Conservation (phyloP, 495 filamentous ascomycete species). For the Articulospora tetracladia region DNA sequence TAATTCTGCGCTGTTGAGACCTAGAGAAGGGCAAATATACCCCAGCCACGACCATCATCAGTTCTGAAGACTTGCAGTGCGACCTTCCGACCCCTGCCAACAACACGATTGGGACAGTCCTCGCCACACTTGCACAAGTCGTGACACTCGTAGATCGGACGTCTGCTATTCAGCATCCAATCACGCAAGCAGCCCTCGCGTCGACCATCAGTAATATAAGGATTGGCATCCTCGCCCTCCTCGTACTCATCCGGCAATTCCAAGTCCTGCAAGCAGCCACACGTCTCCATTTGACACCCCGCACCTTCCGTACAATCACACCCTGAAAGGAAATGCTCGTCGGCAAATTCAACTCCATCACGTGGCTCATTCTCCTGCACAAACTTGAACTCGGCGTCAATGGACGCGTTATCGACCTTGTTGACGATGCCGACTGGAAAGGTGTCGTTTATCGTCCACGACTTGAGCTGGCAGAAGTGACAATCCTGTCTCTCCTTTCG, state of each 20-base stretch:
- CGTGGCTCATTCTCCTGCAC: slow-evolving; percentile 42
- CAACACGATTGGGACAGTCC: slow-evolving; percentile 74
- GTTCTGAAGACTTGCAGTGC: slow-evolving; percentile 83
- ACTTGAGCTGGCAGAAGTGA: slow-evolving; percentile 48
- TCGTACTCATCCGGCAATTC: slow-evolving; percentile 20
- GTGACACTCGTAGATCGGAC: slow-evolving; percentile 86
- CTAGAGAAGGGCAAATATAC: slow-evolving; percentile 35
- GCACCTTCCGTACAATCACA: slow-evolving; percentile 45
- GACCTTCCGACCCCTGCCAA: slow-evolving; percentile 72
- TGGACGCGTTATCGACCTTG: slow-evolving; percentile 42
- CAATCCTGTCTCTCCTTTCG: slow-evolving; percentile 25
- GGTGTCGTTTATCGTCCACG: slow-evolving; percentile 34
- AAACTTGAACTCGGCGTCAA: slow-evolving; percentile 45
- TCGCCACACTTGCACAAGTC: slow-evolving; percentile 59
- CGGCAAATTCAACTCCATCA: slow-evolving; percentile 40
- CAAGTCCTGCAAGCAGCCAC: slow-evolving; percentile 51
- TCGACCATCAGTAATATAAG: slow-evolving; percentile 31
- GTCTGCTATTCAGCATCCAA: slow-evolving; percentile 39
- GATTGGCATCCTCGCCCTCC: slow-evolving; percentile 20
- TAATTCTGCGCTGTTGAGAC: background rate
- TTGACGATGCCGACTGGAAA: slow-evolving; percentile 33
- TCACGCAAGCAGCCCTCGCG: background rate
- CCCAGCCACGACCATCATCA: slow-evolving; percentile 64
- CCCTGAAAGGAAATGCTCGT: slow-evolving; percentile 46
- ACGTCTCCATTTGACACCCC: slow-evolving; percentile 44